Evolutionary conservation across 768 basidiomycete genomes (phyloP).

Genomic region (Boletus subparvulus): DNA sequence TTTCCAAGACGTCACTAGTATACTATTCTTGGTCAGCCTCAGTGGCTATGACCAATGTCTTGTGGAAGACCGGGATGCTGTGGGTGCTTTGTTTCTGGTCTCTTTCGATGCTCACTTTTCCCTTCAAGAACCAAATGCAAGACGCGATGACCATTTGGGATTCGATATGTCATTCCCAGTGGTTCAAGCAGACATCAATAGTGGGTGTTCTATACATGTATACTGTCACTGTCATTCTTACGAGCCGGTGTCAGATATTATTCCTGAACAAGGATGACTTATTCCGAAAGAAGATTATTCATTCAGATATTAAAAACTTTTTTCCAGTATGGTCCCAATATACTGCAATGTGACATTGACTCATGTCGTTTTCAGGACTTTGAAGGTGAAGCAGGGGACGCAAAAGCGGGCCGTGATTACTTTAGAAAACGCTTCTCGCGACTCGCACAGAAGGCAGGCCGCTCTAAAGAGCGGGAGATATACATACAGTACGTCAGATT

Average conservation of each 20-base stretch:
- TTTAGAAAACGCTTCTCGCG: conserved; percentile 84
- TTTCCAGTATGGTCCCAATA: conserved; percentile 65
- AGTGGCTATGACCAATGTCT: conserved; percentile 95
- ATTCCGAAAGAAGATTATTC: conserved; percentile 78
- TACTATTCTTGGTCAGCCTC: conserved; percentile 86
- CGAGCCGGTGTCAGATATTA: conserved; percentile 58
- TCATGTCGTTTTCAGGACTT: conserved; percentile 58
- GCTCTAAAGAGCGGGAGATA: conserved; percentile 84
- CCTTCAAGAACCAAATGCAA: conserved; percentile 90
- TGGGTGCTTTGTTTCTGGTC: conserved; percentile 38
- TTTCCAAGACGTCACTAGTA: conserved; percentile 92
- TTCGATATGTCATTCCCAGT: conserved; percentile 95
- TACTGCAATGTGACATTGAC: not conserved
- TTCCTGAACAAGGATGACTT: conserved; percentile 96
- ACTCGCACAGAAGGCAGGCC: conserved; percentile 81
- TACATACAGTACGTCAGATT: conserved; percentile 79
- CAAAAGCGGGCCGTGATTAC: conserved; percentile 79
- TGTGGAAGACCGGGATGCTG: conserved; percentile 89
- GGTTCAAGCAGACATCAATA: conserved; percentile 94
- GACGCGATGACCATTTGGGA: conserved; percentile 99
- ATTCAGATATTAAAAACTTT: conserved; percentile 83
- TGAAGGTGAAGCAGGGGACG: conserved; percentile 73
- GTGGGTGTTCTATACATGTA: conserved; percentile 43
- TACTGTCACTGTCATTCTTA: not conserved
- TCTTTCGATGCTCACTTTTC: not conserved